A percentile compares a stretch with the other conserved stretches of the same genome.
Conservation (phyloP, 1,139 yeast species). For the Kodamaea arcana region DNA sequence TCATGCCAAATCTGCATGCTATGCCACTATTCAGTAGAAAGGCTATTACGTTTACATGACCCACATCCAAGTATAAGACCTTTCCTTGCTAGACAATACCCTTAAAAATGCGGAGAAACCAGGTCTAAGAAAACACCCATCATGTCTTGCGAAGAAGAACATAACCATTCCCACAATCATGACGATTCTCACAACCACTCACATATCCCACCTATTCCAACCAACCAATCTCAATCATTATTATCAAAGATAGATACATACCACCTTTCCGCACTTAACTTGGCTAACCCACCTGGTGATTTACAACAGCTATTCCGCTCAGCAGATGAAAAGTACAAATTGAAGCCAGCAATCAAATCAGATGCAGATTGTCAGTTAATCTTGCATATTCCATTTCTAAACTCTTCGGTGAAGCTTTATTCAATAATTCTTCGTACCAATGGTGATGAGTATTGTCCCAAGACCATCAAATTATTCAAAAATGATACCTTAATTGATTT, state of each 20-base stretch:
- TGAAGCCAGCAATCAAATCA: slow-evolving; percentile 53
- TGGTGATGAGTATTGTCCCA: slow-evolving; percentile 64
- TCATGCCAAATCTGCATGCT: no score
- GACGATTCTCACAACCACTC: slow-evolving; percentile 23
- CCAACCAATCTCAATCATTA: slow-evolving; percentile 66
- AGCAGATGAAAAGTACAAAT: slow-evolving; percentile 36
- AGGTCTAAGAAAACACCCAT: no score
- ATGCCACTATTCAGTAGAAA: no score
- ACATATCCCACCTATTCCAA: slow-evolving; percentile 65
- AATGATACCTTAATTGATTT: slow-evolving; percentile 71
- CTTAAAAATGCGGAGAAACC: background rate
- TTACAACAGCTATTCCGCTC: slow-evolving; percentile 49
- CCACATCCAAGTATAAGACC: no score
- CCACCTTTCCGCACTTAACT: slow-evolving; percentile 63
- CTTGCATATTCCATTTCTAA: slow-evolving; percentile 67
- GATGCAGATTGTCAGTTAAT: slow-evolving; percentile 84
- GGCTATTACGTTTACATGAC: no score
- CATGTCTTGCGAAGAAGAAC: slow-evolving; percentile 44
- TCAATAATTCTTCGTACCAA: slow-evolving; percentile 69
- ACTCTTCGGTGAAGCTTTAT: slow-evolving; percentile 68
- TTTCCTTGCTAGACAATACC: no score
- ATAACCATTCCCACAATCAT: slow-evolving; percentile 18
- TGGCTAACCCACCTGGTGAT: slow-evolving; percentile 49
- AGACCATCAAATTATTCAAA: slow-evolving; percentile 65
- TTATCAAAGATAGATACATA: slow-evolving; percentile 57